phyloP scores from a whole-genome alignment of 2,329 filamentous ascomycete species.

The Claviceps africana region DNA sequence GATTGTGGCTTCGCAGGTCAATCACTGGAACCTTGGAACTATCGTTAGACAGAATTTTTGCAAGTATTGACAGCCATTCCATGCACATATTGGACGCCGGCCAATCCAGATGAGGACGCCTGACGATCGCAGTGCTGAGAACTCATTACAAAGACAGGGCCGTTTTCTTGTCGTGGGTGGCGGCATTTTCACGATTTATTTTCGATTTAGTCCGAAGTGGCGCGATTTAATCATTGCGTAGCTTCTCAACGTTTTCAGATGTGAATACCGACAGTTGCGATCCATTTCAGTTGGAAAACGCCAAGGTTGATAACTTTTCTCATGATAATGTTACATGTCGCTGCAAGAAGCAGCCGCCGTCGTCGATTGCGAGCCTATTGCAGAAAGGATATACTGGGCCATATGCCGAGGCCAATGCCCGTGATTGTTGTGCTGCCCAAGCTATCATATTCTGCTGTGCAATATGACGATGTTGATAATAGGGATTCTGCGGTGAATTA shows the following conservation, averaged over 20 bases:
- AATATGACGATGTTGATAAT: slow-evolving; percentile 24
- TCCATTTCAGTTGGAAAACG: slow-evolving; percentile 14
- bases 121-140: slow-evolving; percentile 9
- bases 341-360: slow-evolving; percentile 17
- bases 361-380: slow-evolving; percentile 20
- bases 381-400: slow-evolving; percentile 19
- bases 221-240: slow-evolving; percentile 5
- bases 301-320: slow-evolving; percentile 13
- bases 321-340: slow-evolving; percentile 16
- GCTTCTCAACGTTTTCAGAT: slow-evolving; percentile 6
- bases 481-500: slow-evolving; percentile 26
- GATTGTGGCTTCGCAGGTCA: background rate
- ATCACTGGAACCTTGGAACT: background rate
- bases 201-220: slow-evolving; percentile 12
- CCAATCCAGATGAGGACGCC: background rate
- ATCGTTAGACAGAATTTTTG: background rate
- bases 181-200: slow-evolving; percentile 20
- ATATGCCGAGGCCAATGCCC: slow-evolving; percentile 20
- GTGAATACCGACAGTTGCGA: slow-evolving; percentile 13
- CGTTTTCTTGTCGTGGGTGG: slow-evolving; percentile 14
- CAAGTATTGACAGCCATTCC: background rate
- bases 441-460: slow-evolving; percentile 24
- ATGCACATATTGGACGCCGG: background rate
- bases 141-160: slow-evolving; percentile 19
- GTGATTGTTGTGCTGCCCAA: slow-evolving; percentile 22